phyloP scores from a whole-genome alignment of 768 basidiomycete species.

The Cystofilobasidium macerans region DNA sequence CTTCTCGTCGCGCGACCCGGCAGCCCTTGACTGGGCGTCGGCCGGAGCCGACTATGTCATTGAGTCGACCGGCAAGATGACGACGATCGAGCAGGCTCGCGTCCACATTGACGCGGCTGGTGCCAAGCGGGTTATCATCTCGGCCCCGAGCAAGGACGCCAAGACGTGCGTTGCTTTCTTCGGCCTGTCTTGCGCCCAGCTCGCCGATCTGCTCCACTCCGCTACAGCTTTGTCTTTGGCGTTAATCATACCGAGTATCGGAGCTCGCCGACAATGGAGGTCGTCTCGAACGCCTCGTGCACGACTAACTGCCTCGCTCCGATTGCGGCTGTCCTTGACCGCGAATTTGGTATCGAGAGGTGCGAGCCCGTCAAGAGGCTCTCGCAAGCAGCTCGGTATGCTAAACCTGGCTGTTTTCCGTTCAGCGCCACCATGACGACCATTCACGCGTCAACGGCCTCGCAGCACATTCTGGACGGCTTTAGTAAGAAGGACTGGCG shows the following conservation, averaged over 20 bases:
- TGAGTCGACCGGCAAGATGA: slow-evolving; percentile 38
- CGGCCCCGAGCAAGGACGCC: slow-evolving; percentile 33
- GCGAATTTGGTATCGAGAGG: slow-evolving; percentile 36
- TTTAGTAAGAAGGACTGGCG: slow-evolving; percentile 36
- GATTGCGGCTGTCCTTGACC: slow-evolving; percentile 36
- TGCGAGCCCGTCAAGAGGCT: not conserved
- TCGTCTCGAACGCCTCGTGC: slow-evolving; percentile 38
- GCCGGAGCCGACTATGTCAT: slow-evolving; percentile 37
- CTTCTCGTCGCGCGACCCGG: slow-evolving; percentile 34
- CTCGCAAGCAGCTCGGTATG: not conserved
- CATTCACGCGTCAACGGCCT: slow-evolving; percentile 37
- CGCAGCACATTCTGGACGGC: slow-evolving; percentile 39
- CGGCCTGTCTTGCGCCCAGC: too few relatives aligned
- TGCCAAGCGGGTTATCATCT: slow-evolving; percentile 39
- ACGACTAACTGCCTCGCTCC: slow-evolving; percentile 41
- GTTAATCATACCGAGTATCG: slow-evolving; percentile 35
- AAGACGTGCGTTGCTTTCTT: too few relatives aligned
- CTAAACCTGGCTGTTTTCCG: not conserved
- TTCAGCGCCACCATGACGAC: slow-evolving; percentile 28
- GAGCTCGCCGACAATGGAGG: slow-evolving; percentile 27
- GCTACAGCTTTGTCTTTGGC: slow-evolving; percentile 39
- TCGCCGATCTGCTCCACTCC: too few relatives aligned
- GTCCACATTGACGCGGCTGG: slow-evolving; percentile 33
- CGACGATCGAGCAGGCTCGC: slow-evolving; percentile 31
- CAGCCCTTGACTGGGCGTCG: slow-evolving; percentile 33